These are phyloP conservation scores for Kwoniella shivajii DNA, from an alignment of 1,284 basidiomycete species.

Conservation along the genomic window DNA sequence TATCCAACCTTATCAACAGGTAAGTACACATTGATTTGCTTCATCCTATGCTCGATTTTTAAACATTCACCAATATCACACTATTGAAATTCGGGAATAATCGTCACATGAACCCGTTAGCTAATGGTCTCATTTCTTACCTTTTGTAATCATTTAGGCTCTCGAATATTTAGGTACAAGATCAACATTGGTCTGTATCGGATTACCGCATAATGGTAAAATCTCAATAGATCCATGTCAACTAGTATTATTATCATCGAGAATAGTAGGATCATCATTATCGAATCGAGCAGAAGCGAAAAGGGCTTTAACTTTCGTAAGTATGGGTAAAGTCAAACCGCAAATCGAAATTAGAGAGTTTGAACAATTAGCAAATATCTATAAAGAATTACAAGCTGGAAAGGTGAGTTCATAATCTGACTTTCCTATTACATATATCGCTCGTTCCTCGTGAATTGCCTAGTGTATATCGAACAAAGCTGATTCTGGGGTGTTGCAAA, in stretches of 20 bases:
- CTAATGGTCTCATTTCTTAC: neutral
- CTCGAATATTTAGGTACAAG: neutral
- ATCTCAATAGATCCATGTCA: neutral
- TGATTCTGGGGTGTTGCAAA: no score
- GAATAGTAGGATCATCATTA: neutral
- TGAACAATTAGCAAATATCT: neutral
- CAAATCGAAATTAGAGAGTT: neutral
- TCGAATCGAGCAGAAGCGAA: neutral
- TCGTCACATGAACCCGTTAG: no score
- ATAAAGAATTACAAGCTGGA: neutral
- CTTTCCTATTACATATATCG: no score
- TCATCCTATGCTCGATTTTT: neutral
- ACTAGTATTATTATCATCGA: neutral
- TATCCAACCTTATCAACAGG: neutral
- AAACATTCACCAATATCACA: no score
- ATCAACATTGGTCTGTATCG: neutral
- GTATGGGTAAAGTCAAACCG: neutral
- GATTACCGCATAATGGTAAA: neutral
- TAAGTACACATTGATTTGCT: neutral
- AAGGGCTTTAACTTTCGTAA: neutral
- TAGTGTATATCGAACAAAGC: no score
- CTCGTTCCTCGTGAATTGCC: no score
- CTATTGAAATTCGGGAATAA: no score
- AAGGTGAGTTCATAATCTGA: no score
- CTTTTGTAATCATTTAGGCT: neutral